Percentiles rank a stretch among this genome's conserved stretches.
Conservation (phyloP, 768 basidiomycete species). For the Auricularia cornea region DNA sequence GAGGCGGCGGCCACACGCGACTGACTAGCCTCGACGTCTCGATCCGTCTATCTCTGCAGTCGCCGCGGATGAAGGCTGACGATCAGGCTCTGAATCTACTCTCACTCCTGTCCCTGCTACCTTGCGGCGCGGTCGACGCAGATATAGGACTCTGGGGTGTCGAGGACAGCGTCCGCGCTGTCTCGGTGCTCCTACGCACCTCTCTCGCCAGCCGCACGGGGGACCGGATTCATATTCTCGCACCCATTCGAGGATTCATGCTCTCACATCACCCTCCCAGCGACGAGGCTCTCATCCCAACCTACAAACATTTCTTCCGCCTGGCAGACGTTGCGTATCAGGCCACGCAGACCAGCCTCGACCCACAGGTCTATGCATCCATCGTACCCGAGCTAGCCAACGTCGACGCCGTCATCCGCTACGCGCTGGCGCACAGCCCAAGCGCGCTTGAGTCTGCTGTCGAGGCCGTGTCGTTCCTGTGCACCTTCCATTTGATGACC, state of each 20-base stretch:
- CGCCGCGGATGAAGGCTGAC: background rate
- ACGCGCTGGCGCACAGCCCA: background rate
- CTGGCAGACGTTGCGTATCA: background rate
- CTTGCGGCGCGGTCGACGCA: conserved; percentile 7
- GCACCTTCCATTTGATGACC: no score
- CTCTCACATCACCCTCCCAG: background rate
- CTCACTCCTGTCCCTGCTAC: background rate
- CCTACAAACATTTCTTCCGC: background rate
- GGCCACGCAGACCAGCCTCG: background rate
- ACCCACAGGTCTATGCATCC: background rate
- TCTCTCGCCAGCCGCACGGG: background rate
- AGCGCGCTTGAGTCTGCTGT: no score
- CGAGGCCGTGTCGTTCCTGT: no score
- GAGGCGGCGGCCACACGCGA: background rate
- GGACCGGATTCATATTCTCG: background rate
- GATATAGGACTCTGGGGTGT: conserved; percentile 7
- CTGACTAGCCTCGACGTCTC: background rate
- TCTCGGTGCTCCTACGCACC: background rate
- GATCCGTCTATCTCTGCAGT: background rate
- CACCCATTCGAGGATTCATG: background rate
- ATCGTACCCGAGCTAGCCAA: background rate
- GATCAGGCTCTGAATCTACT: background rate
- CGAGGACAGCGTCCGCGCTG: background rate
- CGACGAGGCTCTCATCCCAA: background rate
- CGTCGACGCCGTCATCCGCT: background rate